phyloP scores from a whole-genome alignment of 2,329 filamentous ascomycete genomes.

The Neonectria coccinea region DNA sequence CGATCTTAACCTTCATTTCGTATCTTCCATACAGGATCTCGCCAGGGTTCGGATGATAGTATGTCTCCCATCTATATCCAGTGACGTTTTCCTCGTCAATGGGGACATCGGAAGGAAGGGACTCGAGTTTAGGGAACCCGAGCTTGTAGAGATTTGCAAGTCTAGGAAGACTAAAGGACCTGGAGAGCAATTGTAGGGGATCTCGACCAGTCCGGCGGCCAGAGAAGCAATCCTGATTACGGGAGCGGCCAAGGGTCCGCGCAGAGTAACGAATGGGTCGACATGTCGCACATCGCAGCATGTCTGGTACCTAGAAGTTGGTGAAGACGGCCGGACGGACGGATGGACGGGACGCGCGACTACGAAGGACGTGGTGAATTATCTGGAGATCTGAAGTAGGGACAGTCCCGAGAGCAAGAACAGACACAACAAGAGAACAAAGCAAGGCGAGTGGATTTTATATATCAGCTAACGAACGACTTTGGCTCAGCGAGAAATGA shows the following conservation, averaged over 20 bases:
- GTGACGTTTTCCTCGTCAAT: slow-evolving; percentile 43
- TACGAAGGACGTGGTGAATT: slow-evolving; percentile 12
- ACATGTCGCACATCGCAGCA: slow-evolving; percentile 29
- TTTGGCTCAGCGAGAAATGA: slow-evolving; percentile 8
- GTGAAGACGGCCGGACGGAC: slow-evolving; percentile 1
- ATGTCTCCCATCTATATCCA: slow-evolving; percentile 41
- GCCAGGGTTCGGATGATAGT: slow-evolving; percentile 48
- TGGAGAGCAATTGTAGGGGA: slow-evolving; percentile 9
- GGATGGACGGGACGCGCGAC: background rate
- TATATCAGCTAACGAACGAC: slow-evolving; percentile 16
- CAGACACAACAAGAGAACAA: slow-evolving; percentile 3
- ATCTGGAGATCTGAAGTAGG: slow-evolving; percentile 3
- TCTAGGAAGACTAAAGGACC: slow-evolving; percentile 21
- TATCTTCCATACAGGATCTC: slow-evolving; percentile 50
- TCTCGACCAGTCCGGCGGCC: background rate
- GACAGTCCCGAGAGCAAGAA: slow-evolving; percentile 1
- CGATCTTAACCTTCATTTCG: slow-evolving; percentile 51
- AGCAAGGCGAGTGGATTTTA: slow-evolving; percentile 11
- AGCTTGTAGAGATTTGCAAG: slow-evolving; percentile 18
- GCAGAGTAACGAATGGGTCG: slow-evolving; percentile 26
- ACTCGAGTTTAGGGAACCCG: slow-evolving; percentile 19
- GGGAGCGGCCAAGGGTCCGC: slow-evolving; percentile 19
- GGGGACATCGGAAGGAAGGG: slow-evolving; percentile 23
- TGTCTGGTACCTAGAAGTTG: slow-evolving; percentile 9
- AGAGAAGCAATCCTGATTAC: slow-evolving; percentile 11